A percentile compares a stretch with the other conserved stretches of the same genome.
phyloP scores from a whole-genome alignment of 2,329 filamentous ascomycete genomes.

The Berkeleyomyces rouxiae region DNA sequence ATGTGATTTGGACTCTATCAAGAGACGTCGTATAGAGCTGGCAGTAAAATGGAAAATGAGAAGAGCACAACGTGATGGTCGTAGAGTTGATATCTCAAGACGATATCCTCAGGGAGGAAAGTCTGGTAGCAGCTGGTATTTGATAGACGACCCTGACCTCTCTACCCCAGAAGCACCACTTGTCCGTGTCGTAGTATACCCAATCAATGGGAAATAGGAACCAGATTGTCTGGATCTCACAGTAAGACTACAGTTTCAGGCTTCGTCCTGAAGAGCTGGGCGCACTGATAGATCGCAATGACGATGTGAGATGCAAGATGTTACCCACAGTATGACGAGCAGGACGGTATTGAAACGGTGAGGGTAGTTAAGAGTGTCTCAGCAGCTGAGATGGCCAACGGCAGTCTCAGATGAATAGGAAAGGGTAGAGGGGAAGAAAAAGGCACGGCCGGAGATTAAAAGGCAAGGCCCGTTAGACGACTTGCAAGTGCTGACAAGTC shows the following conservation, averaged over 20 bases:
- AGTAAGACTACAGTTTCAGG: not conserved
- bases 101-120: not conserved
- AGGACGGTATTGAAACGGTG: not conserved
- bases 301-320: not conserved
- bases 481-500: not conserved
- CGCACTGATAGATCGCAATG: not conserved
- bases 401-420: not conserved
- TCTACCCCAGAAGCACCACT: not conserved
- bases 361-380: not conserved
- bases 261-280: not conserved
- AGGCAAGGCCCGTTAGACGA: too few species aligned
- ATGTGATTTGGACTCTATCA: too few species aligned
- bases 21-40: too few species aligned
- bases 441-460: not conserved
- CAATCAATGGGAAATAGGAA: not conserved
- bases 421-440: not conserved
- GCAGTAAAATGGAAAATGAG: not conserved
- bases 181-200: not conserved
- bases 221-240: not conserved
- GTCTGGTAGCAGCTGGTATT: not conserved
- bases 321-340: not conserved
- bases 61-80: not conserved
- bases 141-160: not conserved
- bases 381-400: not conserved
- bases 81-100: not conserved